Conservation (phyloP, 2,329 filamentous ascomycete genomes). For the Arthrinium puccinioides region DNA sequence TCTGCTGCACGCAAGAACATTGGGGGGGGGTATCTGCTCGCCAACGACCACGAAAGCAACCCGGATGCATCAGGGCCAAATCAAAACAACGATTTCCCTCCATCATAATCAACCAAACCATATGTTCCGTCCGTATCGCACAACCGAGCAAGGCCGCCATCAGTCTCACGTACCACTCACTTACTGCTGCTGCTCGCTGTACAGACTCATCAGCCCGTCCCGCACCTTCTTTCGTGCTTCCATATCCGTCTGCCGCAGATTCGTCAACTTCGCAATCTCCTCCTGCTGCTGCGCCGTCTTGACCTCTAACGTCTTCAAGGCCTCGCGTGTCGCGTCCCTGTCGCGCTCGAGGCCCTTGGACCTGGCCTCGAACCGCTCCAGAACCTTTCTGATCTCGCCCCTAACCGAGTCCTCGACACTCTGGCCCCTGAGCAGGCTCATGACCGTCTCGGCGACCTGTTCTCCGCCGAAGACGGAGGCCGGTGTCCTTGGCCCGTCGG, state of each 20-base stretch:
- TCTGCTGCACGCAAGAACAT: too few species aligned
- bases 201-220: slow-evolving; percentile 27
- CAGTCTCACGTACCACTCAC: too few species aligned
- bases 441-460: slow-evolving; percentile 37
- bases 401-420: slow-evolving; percentile 31
- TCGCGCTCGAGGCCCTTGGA: slow-evolving; percentile 56
- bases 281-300: slow-evolving; percentile 28
- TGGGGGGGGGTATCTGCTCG: too few species aligned
- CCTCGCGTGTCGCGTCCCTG: slow-evolving; percentile 57
- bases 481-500: slow-evolving; percentile 6
- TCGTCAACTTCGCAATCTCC: slow-evolving; percentile 31
- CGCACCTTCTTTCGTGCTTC: slow-evolving; percentile 29
- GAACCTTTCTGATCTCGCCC: slow-evolving; percentile 30
- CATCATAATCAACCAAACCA: too few species aligned
- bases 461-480: slow-evolving; percentile 8
- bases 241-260: slow-evolving; percentile 21
- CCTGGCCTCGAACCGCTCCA: slow-evolving; percentile 50
- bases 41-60: too few species aligned
- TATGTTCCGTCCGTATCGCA: too few species aligned
- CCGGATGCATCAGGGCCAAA: too few species aligned
- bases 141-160: too few species aligned
- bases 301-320: slow-evolving; percentile 55
- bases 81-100: too few species aligned
- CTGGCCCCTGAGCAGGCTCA: slow-evolving; percentile 37
- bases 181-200: too few species aligned